Evolutionary conservation across 2,329 filamentous ascomycete genomes (phyloP), one percentile per base, ranked within the genome.

Genomic region (Ophiocordyceps unilateralis): DNA sequence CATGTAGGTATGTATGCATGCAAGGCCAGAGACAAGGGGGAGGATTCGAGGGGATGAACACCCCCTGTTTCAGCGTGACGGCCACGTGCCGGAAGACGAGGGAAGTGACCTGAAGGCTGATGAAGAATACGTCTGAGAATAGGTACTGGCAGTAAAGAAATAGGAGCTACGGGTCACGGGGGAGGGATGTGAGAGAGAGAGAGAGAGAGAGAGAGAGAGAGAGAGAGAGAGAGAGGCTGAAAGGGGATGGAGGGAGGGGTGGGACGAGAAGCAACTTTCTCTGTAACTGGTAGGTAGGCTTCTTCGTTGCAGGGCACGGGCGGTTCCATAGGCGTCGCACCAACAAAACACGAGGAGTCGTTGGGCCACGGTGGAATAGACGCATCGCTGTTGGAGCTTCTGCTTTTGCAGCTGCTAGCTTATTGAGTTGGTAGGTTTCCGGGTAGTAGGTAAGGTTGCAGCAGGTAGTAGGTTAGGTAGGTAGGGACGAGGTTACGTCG

Each of bases 291-390:
- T 11, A 26, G n/a, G 23, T 26, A 26, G 23, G 15, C 32, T 36
- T 36, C 15, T 36, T 36, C 15, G 32, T 17, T 6, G 12, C n/a
- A 36, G 32, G 12, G 22, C 14, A 15, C 22, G 19, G 42, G n/a
- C 9, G 21, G 28, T 34, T 43, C 45, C 8, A 43, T n/a, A n/a
- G 46, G 5, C 24, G 39, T 40, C 39, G 39, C 39, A 40, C 39
- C 39, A 40, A 40, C 39, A 19, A 23, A 19, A 40, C 14, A 19
- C 15, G 32, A 36, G 32, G 32, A 36, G 15, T 17, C 1, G n/a
- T n/a, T n/a, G n/a, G n/a, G n/a, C n/a, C n/a, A n/a, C n/a, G n/a
- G 12, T 30, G 7, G 28, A 15, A 15, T 30, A 5, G 28, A 30
- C 12, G 28, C 12, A 30, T 15, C 12, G 32, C 9, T 36, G 6